phyloP scores from a whole-genome alignment of 2,329 filamentous ascomycete species.

The Scleromitrula shiraiana region DNA sequence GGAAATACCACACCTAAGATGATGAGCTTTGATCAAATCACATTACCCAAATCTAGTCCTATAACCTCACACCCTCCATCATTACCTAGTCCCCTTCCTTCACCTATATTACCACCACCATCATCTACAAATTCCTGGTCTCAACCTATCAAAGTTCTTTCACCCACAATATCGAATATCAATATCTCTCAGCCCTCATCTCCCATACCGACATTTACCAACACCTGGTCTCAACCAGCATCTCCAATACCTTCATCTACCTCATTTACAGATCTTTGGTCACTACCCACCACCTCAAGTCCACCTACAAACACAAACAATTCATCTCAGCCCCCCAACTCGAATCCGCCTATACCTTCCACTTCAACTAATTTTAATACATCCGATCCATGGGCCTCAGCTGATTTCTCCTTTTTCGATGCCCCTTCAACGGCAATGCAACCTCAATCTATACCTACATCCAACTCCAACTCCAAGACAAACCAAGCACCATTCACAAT shows the following conservation, averaged over 20 bases:
- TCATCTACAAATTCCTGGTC: not conserved
- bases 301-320: not conserved
- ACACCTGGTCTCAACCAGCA: not conserved
- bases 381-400: slow-evolving; percentile 29
- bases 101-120: not conserved
- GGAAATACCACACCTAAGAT: slow-evolving; percentile 1
- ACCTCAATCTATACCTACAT: not conserved
- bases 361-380: slow-evolving; percentile 4
- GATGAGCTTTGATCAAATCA: slow-evolving; percentile 9
- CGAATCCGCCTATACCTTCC: not conserved
- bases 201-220: not conserved
- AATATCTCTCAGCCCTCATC: not conserved
- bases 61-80: not conserved
- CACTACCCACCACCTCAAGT: not conserved
- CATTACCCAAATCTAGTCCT: not conserved
- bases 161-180: not conserved
- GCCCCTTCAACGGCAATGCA: slow-evolving; percentile 1
- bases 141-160: not conserved
- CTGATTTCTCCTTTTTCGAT: slow-evolving; percentile 33
- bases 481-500: too few species aligned
- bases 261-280: not conserved
- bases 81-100: not conserved
- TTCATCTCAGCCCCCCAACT: not conserved
- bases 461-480: not conserved
- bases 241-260: not conserved